Percentiles rank a stretch among this genome's conserved stretches.
phyloP scores from a whole-genome alignment of 1,284 basidiomycete genomes.

The Ustilago lituana region DNA sequence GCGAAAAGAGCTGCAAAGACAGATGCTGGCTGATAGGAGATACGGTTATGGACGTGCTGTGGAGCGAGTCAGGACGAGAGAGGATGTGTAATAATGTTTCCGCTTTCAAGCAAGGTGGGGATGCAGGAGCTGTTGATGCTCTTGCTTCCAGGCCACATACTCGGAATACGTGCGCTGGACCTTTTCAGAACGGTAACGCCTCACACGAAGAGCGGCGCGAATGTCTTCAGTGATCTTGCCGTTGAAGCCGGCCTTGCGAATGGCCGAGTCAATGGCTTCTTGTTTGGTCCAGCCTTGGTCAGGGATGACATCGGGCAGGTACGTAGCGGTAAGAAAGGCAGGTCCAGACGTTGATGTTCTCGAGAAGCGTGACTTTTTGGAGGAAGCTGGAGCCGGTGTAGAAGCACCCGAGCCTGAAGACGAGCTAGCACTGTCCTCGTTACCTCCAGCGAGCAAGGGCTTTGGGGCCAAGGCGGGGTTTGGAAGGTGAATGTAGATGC shows the following conservation, averaged over 20 bases:
- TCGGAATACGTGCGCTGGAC: conserved; percentile 79
- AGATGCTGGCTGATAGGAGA: too few relatives aligned
- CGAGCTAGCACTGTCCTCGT: conserved; percentile 71
- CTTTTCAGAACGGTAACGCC: conserved; percentile 85
- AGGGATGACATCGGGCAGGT: conserved; percentile 90
- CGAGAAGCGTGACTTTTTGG: conserved; percentile 11
- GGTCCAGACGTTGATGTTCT: conserved; percentile 3
- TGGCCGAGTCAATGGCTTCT: conserved; percentile 87
- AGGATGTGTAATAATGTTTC: too few relatives aligned
- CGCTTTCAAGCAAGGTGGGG: too few relatives aligned
- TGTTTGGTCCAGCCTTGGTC: conserved; percentile 93
- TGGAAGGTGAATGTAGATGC: conserved; percentile 87
- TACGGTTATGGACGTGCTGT: too few relatives aligned
- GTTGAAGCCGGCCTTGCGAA: conserved; percentile 85
- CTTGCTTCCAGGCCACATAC: conserved; percentile 67
- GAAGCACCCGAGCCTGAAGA: conserved; percentile 71
- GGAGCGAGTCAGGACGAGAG: too few relatives aligned
- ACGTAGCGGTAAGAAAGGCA: conserved; percentile 82
- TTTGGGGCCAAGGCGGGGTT: conserved; percentile 75
- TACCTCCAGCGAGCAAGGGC: conserved; percentile 66
- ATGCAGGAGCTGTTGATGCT: background rate
- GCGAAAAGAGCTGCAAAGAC: too few relatives aligned
- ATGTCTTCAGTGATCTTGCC: conserved; percentile 84
- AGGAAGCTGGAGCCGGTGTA: conserved; percentile 16
- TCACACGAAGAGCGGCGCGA: conserved; percentile 78